Evolutionary conservation across 139 green algal species (phyloP).

Genomic region (Mesotaenium endlicherianum): DNA sequence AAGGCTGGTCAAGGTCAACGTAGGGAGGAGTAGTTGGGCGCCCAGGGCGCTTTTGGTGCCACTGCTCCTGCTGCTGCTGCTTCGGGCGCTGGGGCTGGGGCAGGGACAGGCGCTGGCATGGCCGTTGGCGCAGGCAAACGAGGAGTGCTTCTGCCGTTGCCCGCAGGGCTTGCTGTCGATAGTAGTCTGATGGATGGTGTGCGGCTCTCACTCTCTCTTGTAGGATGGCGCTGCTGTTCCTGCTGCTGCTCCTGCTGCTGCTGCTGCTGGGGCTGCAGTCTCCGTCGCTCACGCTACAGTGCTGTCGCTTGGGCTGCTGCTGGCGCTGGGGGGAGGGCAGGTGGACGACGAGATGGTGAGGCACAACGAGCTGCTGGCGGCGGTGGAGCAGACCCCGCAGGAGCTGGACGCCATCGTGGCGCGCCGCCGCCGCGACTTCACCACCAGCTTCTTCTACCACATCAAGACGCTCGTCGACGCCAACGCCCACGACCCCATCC

Average conservation of each 20-base stretch:
- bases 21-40: not conserved
- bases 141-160: too few species aligned
- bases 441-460: conserved; percentile 43
- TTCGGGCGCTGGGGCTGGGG: too few species aligned
- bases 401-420: conserved; percentile 33
- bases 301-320: not conserved
- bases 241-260: not conserved
- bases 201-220: too few species aligned
- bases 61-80: not conserved
- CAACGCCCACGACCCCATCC: not conserved
- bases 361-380: conserved; percentile 32
- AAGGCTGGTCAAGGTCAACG: not conserved
- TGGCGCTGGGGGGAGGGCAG: not conserved
- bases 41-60: not conserved
- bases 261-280: not conserved
- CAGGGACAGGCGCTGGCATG: too few species aligned
- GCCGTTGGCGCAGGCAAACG: too few species aligned
- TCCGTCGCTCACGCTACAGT: not conserved
- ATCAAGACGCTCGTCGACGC: conserved; percentile 5
- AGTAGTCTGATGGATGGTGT: too few species aligned
- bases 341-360: conserved; percentile 47
- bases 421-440: conserved; percentile 39
- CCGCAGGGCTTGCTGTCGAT: too few species aligned
- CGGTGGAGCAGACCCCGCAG: conserved; percentile 23
- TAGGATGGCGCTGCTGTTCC: not conserved